Base-by-base conservation (phyloP, 495 filamentous ascomycete species). In the Tuber aestivum region DNA sequence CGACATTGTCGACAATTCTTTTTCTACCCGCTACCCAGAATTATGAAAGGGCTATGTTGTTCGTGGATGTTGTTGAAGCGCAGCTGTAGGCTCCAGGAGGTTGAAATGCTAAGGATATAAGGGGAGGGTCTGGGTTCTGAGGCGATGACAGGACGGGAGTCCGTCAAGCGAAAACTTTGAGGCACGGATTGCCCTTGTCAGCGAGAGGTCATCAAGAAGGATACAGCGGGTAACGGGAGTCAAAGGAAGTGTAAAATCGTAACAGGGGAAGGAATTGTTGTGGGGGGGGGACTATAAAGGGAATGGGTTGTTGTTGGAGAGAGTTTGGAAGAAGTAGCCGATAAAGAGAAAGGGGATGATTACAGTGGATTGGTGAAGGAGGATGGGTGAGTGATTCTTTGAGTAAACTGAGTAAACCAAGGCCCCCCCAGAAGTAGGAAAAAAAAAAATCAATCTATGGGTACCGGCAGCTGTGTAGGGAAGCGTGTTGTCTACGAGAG, bases 1-100 rank as follows among this genome's bases (percentile, higher is more conserved):
- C 56, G 95, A 92, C 93, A 97, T 97, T 35, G 20, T 72, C 70
- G 70, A 72, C 78, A 76, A 83, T 74, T 70, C 18, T 79, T 27
- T 27, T 61, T 68, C 78, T 78, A 79, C 78, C 79, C 72, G 70
- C 65, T 71, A 79, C 76, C 56, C n/a, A n/a, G 23, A 27, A 56
- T 56, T 56, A 27, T n/a, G n/a, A 27, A 27, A 27, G 10, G 50
- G 50, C 4, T 12, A n/a, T 56, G 50, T 27, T 56, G 50, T 56
- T 27, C 27, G 56, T 32, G 56, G 23, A 65, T 16, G 56, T 65
- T 65, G 56, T 27, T 32, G 56, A 65, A 65, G 50, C n/a, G 50
- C 50, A 32, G 50, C 50, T 27, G 50, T 32, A 61, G 14, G 56
- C 56, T 14, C 56, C n/a, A 65, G 56, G 32, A 65, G n/a, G 56